Evolutionary conservation across 2,329 filamentous ascomycete species (phyloP), one percentile per base, ranked within the genome.

Genomic region (Beauveria caledonica): DNA sequence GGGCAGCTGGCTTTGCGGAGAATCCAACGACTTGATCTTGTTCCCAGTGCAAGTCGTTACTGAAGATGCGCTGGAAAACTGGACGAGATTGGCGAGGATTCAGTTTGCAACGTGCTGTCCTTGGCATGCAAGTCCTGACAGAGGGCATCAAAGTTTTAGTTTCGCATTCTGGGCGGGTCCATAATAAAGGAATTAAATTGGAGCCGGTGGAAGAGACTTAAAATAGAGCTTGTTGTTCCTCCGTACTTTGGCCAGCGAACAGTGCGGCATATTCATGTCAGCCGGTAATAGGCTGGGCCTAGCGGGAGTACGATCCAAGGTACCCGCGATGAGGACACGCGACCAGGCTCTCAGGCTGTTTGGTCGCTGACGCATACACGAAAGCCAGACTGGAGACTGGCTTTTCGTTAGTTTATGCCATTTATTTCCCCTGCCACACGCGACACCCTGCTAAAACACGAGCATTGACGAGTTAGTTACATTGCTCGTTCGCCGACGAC

Each of bases 181-280:
- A 21, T 42, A n/a, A n/a, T n/a, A 6, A 7, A 40, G 49, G 40
- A 46, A 23, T 42, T 57, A 48, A 33, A 53, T 19, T 27, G 57
- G 57, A 40, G 40, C 27, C 6, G 8, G 15, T n/a, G 39, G 17
- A 59, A 25, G 33, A 59, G 57, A 53, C 48, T 59, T 59, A 59
- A 53, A 53, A 46, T 53, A 59, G 57, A 59, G 57, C 57, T 59
- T 52, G 21, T 54, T 40, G 19, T 55, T 21, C 3, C 29, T 21
- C 25, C 3, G 15, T 19, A 19, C 1, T 33, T 36, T 5, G 0
- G 29, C 10, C 33, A 33, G 49, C 27, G 11, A 23, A 19, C 42
- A 25, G 19, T 36, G n/a, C 39, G 11, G 23, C 45, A 5, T 5
- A 25, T 33, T 13, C 1, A 23, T n/a, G 15, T 23, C 17, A 4